Base-by-base conservation (phyloP, 2,329 filamentous ascomycete genomes). In the Clonostachys chloroleuca region DNA sequence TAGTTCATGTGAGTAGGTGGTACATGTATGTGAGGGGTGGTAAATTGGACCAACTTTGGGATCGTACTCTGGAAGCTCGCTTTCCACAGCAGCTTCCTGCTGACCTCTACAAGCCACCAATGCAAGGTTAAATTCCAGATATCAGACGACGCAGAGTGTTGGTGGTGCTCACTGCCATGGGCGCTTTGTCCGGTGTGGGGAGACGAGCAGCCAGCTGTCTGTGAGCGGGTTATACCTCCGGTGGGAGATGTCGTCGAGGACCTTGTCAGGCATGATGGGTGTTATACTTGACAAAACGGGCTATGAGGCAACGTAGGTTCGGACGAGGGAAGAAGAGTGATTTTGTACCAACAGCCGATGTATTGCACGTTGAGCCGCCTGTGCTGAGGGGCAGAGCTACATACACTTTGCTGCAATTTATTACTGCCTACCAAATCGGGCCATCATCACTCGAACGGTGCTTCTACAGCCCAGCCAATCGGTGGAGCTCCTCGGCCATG, bases 161-260 rank as follows among this genome's bases (percentile, higher is more conserved):
- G 24, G 34, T 43, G 50, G 33, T 10, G 45, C 88, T 80, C 75
- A 95, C 89, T 96, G 94, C 94, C 94, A 99, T 60, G 94, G 94
- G 54, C 94, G 81, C 80, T 97, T 97, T 46, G 92, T 97, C 47
- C 94, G 79, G 68, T 99, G 94, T 51, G 94, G 94, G 14, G 94
- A 97, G 13, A 99, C 94, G 36, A 99, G 80, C 51, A 99, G 80
- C 87, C 92, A 95, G 52, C 87, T 90, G 51, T 89, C 91, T 54
- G 89, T 86, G 52, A 99, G 77, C 46, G 90, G 89, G 65, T 99
- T 99, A 68, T 87, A 97, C 64, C 94, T 86, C 59, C 94, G 80
- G 65, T 99, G 94, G 40, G 94, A 96, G 60, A 99, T 97, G 66
- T 99, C 92, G 74, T 97, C 85, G 44, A 99, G 83, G 44, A 92